Evolutionary conservation across 148 eudicot genomes (phyloP).

Genomic region (Beta vulgaris): DNA sequence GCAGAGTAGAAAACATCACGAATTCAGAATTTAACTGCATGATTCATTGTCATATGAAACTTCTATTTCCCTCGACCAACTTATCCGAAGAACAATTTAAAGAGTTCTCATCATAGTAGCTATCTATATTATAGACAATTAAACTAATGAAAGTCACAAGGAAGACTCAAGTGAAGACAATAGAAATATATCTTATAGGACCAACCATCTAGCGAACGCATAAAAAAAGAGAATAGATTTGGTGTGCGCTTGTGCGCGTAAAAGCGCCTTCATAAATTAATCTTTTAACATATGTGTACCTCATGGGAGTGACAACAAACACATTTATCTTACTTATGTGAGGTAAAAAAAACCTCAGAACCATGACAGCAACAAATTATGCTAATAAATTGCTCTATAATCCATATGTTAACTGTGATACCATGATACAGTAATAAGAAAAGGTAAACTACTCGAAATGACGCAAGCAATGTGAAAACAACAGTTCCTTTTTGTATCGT

Average conservation of each 20-base stretch:
- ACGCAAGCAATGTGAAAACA: conserved; percentile 80
- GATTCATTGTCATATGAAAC: too few species aligned
- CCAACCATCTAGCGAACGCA: background rate
- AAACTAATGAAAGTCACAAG: background rate
- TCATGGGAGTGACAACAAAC: background rate
- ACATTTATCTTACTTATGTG: background rate
- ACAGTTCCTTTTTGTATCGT: conserved; percentile 86
- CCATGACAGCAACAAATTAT: background rate
- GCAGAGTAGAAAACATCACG: too few species aligned
- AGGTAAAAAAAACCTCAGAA: background rate
- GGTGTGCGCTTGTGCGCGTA: background rate
- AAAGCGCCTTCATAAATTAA: background rate
- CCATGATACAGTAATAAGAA: background rate
- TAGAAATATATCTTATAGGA: background rate
- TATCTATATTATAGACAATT: too few species aligned
- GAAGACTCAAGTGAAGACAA: background rate
- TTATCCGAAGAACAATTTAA: too few species aligned
- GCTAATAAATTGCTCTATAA: background rate
- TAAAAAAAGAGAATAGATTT: too few species aligned
- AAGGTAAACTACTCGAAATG: conserved; percentile 69
- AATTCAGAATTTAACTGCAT: too few species aligned
- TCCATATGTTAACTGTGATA: background rate
- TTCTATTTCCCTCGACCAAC: too few species aligned
- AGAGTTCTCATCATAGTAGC: too few species aligned
- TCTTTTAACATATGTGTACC: background rate